Evolutionary conservation across 108 stramenopile genomes (phyloP).

Genomic region (Skeletonema grethae): DNA sequence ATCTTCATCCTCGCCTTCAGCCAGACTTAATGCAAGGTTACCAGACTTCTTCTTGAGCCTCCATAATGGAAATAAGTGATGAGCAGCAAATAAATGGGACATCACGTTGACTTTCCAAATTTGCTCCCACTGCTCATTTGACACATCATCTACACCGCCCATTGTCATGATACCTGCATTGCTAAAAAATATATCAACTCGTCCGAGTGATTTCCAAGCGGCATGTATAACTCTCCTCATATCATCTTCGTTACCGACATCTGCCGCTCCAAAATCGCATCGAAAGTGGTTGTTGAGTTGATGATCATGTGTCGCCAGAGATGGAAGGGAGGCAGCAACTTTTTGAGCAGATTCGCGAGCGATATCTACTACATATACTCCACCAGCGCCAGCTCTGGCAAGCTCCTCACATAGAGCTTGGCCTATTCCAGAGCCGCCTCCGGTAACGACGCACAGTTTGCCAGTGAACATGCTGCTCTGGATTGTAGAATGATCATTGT

Average conservation of each 20-base stretch:
- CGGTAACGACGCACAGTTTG: constrained; percentile 46
- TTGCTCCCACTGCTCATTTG: constrained; percentile 22
- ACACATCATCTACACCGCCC: constrained; percentile 18
- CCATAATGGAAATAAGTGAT: constrained; percentile 26
- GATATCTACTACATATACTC: constrained; percentile 20
- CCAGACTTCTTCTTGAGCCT: not conserved
- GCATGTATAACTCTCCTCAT: not conserved
- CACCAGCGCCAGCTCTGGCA: constrained; percentile 26
- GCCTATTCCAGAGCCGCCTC: constrained; percentile 48
- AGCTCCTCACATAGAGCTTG: constrained; percentile 33
- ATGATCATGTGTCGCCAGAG: constrained; percentile 1
- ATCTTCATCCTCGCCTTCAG: not conserved
- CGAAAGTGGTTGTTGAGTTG: constrained; percentile 10
- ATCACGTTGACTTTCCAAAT: constrained; percentile 27
- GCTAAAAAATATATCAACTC: constrained; percentile 14
- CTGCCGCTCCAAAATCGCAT: constrained; percentile 4
- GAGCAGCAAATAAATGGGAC: constrained; percentile 22
- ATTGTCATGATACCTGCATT: constrained; percentile 19
- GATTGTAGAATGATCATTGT: no score
- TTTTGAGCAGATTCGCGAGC: not conserved
- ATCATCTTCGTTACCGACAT: constrained; percentile 15
- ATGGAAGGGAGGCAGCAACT: not conserved
- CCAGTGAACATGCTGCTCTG: constrained; percentile 15
- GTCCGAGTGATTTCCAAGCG: constrained; percentile 5
- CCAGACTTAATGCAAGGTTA: no score